These are phyloP conservation scores for Epichloe baconii DNA, from an alignment of 2,329 filamentous ascomycete genomes.

Conservation along the genomic window DNA sequence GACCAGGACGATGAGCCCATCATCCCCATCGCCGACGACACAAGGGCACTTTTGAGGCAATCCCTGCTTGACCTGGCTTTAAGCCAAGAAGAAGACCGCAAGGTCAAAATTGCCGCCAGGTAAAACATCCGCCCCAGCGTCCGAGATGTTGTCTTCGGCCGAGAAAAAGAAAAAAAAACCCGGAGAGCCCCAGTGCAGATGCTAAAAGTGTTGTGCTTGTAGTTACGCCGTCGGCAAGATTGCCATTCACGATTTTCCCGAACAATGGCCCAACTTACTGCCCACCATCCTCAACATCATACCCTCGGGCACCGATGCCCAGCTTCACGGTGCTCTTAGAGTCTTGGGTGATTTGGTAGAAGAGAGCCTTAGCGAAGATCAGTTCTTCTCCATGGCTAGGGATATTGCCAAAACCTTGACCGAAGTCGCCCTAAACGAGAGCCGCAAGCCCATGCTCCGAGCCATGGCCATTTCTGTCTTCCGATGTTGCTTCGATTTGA, in stretches of 20 bases:
- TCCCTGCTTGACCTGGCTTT: constrained; percentile 67
- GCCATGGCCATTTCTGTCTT: constrained; percentile 85
- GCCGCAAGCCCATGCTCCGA: constrained; percentile 61
- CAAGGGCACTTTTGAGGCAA: constrained; percentile 60
- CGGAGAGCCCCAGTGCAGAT: not conserved
- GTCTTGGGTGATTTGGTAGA: constrained; percentile 85
- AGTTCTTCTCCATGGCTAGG: constrained; percentile 82
- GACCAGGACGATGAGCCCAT: constrained; percentile 52
- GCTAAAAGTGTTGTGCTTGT: not conserved
- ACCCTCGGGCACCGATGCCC: constrained; percentile 58
- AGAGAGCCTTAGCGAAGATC: constrained; percentile 82
- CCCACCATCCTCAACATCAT: constrained; percentile 69
- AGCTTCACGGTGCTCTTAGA: constrained; percentile 79
- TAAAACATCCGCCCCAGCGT: constrained; percentile 23
- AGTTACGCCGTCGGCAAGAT: constrained; percentile 82
- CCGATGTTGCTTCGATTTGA: constrained; percentile 79
- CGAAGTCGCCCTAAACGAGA: constrained; percentile 64
- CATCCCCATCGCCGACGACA: constrained; percentile 57
- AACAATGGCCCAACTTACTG: constrained; percentile 85
- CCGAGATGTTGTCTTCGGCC: not conserved
- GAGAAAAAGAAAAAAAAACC: no score
- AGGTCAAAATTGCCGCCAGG: constrained; percentile 80
- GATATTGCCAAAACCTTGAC: constrained; percentile 78
- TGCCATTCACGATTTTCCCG: constrained; percentile 82
- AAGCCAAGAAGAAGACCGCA: constrained; percentile 61